Evolutionary conservation across 2,329 filamentous ascomycete genomes (phyloP).

Genomic region (Penicillium sp.): DNA sequence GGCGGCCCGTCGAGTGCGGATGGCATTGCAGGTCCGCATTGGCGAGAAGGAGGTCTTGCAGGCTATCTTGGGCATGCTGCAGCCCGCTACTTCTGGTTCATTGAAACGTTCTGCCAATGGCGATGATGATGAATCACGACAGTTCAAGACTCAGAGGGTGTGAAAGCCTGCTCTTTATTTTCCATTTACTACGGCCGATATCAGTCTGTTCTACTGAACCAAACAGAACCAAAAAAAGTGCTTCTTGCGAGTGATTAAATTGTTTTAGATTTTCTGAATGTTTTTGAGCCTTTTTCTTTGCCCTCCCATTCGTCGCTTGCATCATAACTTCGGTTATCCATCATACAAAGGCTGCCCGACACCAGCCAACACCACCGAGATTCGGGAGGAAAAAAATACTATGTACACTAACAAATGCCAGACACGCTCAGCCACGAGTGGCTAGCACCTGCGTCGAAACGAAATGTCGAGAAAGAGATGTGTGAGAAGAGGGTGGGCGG

Average conservation of each 20-base stretch:
- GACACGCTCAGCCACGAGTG: constrained; percentile 7
- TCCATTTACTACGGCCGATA: neutral
- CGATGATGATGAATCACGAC: constrained; percentile 26
- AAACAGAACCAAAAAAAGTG: constrained; percentile 10
- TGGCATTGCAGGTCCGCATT: constrained; percentile 66
- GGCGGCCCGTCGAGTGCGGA: constrained; percentile 42
- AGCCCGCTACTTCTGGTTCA: constrained; percentile 22
- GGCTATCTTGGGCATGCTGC: constrained; percentile 49
- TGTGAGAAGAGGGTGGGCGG: constrained; percentile 5
- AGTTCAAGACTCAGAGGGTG: constrained; percentile 26
- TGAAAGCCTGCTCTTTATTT: constrained; percentile 11
- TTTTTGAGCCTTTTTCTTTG: constrained; percentile 21
- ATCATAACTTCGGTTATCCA: constrained; percentile 39
- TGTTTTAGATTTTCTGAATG: constrained; percentile 34
- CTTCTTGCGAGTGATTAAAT: constrained; percentile 26
- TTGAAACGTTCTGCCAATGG: constrained; percentile 33
- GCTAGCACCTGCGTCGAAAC: constrained; percentile 14
- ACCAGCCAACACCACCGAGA: constrained; percentile 13
- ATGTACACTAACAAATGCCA: constrained; percentile 41
- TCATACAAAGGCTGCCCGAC: constrained; percentile 28
- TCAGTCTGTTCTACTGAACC: constrained; percentile 8
- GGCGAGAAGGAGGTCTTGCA: constrained; percentile 69
- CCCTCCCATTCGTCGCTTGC: constrained; percentile 32
- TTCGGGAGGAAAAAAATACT: constrained; percentile 24
- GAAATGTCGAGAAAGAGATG: constrained; percentile 10